These are phyloP conservation scores for Cytospora piceae DNA, from an alignment of 2,329 filamentous ascomycete genomes.

Conservation along the genomic window DNA sequence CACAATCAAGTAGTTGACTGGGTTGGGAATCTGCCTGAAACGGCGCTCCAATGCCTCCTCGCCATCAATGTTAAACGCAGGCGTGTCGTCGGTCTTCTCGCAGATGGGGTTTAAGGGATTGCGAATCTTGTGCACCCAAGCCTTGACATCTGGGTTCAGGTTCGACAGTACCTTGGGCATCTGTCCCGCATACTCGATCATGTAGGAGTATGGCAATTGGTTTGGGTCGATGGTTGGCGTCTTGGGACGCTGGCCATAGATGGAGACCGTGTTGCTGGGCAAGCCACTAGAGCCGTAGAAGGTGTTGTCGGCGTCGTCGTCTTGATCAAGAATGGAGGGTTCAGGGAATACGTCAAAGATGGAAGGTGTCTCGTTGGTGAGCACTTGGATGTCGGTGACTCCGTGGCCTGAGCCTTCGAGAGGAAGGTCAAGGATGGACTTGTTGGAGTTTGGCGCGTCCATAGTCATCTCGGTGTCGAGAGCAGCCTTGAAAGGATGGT, in stretches of 20 bases:
- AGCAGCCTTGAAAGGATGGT: background rate
- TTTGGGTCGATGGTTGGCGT: background rate
- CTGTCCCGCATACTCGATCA: slow-evolving; percentile 10
- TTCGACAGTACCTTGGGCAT: background rate
- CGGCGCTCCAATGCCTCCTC: slow-evolving; percentile 12
- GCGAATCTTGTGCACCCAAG: background rate
- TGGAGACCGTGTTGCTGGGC: background rate
- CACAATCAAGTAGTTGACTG: slow-evolving; percentile 6
- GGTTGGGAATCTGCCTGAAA: background rate
- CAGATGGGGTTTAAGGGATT: background rate
- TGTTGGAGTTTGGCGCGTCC: background rate
- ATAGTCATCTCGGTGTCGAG: background rate
- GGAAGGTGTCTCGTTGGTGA: background rate
- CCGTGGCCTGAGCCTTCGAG: background rate
- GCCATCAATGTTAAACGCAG: background rate
- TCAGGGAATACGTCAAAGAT: slow-evolving; percentile 5
- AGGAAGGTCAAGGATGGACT: background rate
- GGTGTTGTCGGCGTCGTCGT: background rate
- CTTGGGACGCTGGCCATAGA: background rate
- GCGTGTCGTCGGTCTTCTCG: no score
- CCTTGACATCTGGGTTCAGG: background rate
- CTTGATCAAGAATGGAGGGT: background rate
- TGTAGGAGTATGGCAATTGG: slow-evolving; percentile 17
- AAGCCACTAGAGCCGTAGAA: background rate
- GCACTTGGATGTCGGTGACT: background rate